Conservation (phyloP, 2,329 filamentous ascomycete genomes). For the Trichoderma polysporum region DNA sequence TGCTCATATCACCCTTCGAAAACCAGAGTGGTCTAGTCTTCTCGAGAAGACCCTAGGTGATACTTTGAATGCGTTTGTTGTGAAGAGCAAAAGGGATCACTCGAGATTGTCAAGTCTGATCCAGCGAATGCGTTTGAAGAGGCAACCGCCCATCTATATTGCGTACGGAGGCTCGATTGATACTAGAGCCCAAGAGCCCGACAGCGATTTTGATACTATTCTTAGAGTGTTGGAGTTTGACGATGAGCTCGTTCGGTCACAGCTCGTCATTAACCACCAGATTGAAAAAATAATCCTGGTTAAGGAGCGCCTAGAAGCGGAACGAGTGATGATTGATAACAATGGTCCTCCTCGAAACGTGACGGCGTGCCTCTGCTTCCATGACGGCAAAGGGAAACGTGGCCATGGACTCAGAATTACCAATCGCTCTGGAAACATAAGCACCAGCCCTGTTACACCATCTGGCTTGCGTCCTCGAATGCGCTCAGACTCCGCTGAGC, state of each 20-base stretch:
- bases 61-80: constrained; percentile 74
- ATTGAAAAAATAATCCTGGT: constrained; percentile 87
- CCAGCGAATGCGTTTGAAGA: constrained; percentile 56
- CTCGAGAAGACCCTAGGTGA: constrained; percentile 75
- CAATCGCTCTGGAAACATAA: constrained; percentile 41
- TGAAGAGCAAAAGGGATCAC: constrained; percentile 74
- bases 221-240: constrained; percentile 80
- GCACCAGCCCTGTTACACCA: constrained; percentile 45
- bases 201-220: constrained; percentile 70
- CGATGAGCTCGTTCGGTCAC: constrained; percentile 72
- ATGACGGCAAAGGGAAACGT: constrained; percentile 54
- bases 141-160: constrained; percentile 40
- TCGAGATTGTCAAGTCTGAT: constrained; percentile 66
- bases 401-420: constrained; percentile 61
- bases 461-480: constrained; percentile 65
- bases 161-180: constrained; percentile 39
- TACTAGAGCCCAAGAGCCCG: constrained; percentile 63
- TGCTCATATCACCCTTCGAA: constrained; percentile 69
- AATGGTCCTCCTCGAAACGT: constrained; percentile 65
- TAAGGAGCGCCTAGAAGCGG: constrained; percentile 63
- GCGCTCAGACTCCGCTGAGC: constrained; percentile 70
- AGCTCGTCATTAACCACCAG: constrained; percentile 76
- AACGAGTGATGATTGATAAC: constrained; percentile 65
- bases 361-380: constrained; percentile 66
- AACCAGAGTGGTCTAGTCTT: constrained; percentile 80